A percentile compares a stretch with the other conserved stretches of the same genome.
Evolutionary conservation across 179 eudicot species (phyloP).

Genomic region (Dionaea muscipula): DNA sequence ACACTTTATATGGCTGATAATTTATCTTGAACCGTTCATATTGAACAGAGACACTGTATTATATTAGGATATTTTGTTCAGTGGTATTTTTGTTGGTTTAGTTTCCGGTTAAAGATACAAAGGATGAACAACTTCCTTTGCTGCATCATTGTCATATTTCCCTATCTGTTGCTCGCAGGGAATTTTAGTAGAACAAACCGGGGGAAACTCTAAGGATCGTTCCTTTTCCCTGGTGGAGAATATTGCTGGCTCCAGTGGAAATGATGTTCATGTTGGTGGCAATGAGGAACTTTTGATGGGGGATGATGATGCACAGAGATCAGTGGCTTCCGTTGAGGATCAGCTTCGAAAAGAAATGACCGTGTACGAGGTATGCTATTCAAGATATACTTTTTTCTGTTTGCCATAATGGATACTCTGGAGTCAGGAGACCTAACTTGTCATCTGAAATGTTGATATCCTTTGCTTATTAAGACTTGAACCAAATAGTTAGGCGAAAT

Average conservation of each 20-base stretch:
- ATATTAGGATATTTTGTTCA: not conserved
- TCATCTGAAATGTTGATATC: no score
- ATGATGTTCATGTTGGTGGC: constrained; percentile 29
- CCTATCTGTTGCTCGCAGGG: constrained; percentile 39
- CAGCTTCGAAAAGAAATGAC: constrained; percentile 90
- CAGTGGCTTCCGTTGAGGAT: constrained; percentile 83
- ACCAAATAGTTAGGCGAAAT: no score
- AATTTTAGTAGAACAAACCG: constrained; percentile 52
- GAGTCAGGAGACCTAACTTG: no score
- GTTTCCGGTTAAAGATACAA: no score
- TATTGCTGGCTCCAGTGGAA: constrained; percentile 35
- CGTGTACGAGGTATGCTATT: constrained; percentile 65
- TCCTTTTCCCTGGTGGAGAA: constrained; percentile 59
- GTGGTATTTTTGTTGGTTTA: not conserved
- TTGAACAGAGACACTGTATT: no score
- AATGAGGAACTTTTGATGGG: constrained; percentile 67
- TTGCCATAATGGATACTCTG: no score
- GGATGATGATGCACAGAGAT: constrained; percentile 74
- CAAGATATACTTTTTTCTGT: not conserved
- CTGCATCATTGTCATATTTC: not conserved
- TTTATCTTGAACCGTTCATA: no score
- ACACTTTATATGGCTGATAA: no score
- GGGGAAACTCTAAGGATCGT: constrained; percentile 42
- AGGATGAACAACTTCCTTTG: no score
- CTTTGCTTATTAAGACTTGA: no score